These are phyloP conservation scores for Geosmithia morbida DNA, from an alignment of 2,329 filamentous ascomycete species.

Conservation along the genomic window DNA sequence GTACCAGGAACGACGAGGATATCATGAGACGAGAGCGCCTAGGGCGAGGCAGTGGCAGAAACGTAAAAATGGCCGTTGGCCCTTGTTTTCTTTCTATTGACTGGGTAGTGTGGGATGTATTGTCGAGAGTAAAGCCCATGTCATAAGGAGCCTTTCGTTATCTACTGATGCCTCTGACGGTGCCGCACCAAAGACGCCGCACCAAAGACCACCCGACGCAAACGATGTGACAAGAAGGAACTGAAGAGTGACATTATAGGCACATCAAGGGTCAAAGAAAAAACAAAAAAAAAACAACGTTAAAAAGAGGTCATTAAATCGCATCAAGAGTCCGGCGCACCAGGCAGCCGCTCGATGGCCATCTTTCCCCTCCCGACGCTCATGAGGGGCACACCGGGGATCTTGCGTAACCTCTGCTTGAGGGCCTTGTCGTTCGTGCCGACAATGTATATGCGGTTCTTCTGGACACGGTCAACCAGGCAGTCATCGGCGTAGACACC, in stretches of 20 bases:
- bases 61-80: too few species aligned
- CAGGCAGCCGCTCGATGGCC: slow-evolving; percentile 1
- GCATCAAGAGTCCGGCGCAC: slow-evolving; percentile 1
- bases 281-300: background rate
- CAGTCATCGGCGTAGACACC: slow-evolving; percentile 75
- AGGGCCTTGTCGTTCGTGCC: slow-evolving; percentile 67
- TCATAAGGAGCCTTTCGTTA: background rate
- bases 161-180: background rate
- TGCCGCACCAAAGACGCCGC: background rate
- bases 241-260: too few species aligned
- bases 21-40: too few species aligned
- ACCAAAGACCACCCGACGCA: background rate
- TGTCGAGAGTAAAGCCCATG: background rate
- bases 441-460: slow-evolving; percentile 65
- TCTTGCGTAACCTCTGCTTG: slow-evolving; percentile 70
- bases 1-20: too few species aligned
- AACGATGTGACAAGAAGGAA: background rate
- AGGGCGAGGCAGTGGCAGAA: too few species aligned
- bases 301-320: background rate
- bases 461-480: slow-evolving; percentile 58
- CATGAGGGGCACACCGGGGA: slow-evolving; percentile 21
- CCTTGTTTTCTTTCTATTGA: background rate
- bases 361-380: slow-evolving; percentile 1
- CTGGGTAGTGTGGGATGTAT: background rate
- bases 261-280: background rate